Evolutionary conservation across 2,329 filamentous ascomycete species (phyloP).

Genomic region (Ophiostoma piceae): DNA sequence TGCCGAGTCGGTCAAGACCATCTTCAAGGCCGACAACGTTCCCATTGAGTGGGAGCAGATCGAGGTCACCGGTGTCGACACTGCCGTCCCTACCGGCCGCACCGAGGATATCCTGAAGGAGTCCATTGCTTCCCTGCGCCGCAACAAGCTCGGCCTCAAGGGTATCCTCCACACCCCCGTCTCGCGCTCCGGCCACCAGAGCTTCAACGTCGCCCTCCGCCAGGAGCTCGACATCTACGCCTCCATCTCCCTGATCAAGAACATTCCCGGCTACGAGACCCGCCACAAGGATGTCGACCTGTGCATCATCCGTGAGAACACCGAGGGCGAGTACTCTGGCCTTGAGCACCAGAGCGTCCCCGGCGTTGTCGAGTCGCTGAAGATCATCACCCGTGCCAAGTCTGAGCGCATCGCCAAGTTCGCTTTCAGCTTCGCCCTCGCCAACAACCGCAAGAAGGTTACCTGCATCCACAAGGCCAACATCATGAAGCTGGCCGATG

Average conservation of each 20-base stretch:
- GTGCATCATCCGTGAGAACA: slow-evolving; percentile 99
- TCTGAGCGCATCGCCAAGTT: slow-evolving; percentile 99
- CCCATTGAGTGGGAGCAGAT: slow-evolving; percentile 99
- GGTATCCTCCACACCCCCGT: slow-evolving; percentile 98
- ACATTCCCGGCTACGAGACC: slow-evolving; percentile 97
- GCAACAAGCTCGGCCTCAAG: slow-evolving; percentile 99
- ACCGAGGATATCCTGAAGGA: slow-evolving; percentile 94
- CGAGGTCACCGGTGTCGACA: slow-evolving; percentile 86
- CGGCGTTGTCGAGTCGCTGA: slow-evolving; percentile 97
- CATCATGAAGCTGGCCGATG: slow-evolving; percentile 99
- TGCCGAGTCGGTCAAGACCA: slow-evolving; percentile 94
- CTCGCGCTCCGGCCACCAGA: slow-evolving; percentile 93
- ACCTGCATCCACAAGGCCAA: slow-evolving; percentile 99
- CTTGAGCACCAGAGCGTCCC: slow-evolving; percentile 96
- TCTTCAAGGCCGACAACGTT: slow-evolving; percentile 99
- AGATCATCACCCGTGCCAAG: slow-evolving; percentile 99
- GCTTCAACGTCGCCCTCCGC: slow-evolving; percentile 98
- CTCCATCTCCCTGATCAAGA: slow-evolving; percentile 96
- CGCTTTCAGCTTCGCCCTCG: slow-evolving; percentile 93
- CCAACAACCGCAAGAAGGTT: slow-evolving; percentile 98
- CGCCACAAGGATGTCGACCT: slow-evolving; percentile 96
- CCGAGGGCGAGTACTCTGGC: slow-evolving; percentile 98
- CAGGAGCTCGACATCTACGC: slow-evolving; percentile 99
- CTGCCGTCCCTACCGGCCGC: slow-evolving; percentile 64
- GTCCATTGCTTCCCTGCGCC: slow-evolving; percentile 88